phyloP scores from a whole-genome alignment of 441 rosid species.

The Arabidopsis lyrata region DNA sequence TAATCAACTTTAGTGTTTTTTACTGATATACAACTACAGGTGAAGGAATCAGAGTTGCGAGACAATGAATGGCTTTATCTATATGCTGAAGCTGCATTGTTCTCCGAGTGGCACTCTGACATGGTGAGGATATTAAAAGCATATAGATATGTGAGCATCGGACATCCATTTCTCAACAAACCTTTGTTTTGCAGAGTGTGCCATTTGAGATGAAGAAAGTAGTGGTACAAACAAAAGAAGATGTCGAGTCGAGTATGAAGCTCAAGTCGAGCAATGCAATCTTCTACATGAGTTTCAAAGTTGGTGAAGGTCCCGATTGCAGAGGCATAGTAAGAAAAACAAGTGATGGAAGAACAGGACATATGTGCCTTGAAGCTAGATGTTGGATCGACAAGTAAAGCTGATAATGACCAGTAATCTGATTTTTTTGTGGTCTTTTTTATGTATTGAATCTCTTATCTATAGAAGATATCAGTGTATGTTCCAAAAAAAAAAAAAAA shows the following conservation, averaged over 20 bases:
- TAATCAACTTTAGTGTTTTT: no score
- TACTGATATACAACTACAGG: neutral
- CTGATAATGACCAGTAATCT: neutral
- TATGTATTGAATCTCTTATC: no score
- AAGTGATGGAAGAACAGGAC: constrained; percentile 29
- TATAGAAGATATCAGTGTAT: no score
- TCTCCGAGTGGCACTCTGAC: neutral
- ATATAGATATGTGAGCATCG: neutral
- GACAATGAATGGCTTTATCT: constrained; percentile 26
- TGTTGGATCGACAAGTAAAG: constrained; percentile 21
- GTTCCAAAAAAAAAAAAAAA: no score
- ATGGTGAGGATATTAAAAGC: constrained; percentile 17
- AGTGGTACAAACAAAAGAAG: constrained; percentile 10
- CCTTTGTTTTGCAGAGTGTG: neutral
- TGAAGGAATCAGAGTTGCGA: constrained; percentile 2
- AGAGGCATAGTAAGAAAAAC: constrained; percentile 33
- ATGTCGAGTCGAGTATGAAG: constrained; percentile 15
- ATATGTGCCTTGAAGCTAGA: constrained; percentile 33
- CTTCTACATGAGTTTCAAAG: constrained; percentile 27
- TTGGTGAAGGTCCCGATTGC: constrained; percentile 4
- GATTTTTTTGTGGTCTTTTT: neutral
- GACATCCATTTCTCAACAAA: neutral
- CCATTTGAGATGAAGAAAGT: constrained; percentile 33
- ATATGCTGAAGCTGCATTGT: constrained; percentile 25
- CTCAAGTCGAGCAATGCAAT: constrained; percentile 22